Evolutionary conservation across 1,284 basidiomycete genomes (phyloP).

Genomic region (Melampsora americana): DNA sequence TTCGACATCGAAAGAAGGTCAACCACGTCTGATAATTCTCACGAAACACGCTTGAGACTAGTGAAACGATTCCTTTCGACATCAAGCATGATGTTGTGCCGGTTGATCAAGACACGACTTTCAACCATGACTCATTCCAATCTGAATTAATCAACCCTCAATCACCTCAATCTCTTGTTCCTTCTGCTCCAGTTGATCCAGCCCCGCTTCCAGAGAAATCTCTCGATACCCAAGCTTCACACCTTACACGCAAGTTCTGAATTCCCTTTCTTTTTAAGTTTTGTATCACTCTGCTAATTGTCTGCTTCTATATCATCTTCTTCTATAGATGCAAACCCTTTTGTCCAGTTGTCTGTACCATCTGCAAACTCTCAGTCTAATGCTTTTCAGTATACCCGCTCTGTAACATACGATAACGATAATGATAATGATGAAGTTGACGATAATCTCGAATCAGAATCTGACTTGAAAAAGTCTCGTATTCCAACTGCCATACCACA

Average conservation of each 20-base stretch:
- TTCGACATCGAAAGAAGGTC: too few relatives aligned
- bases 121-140: too few relatives aligned
- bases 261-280: not conserved
- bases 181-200: not conserved
- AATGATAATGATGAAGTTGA: conserved; percentile 5
- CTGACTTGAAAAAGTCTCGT: not conserved
- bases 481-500: too few relatives aligned
- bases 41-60: too few relatives aligned
- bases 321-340: not conserved
- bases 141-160: too few relatives aligned
- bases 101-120: too few relatives aligned
- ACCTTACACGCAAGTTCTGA: not conserved
- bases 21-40: too few relatives aligned
- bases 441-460: not conserved
- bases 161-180: not conserved
- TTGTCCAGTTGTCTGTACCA: conserved; percentile 1
- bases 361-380: not conserved
- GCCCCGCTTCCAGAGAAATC: not conserved
- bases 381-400: not conserved
- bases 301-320: not conserved
- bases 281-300: not conserved
- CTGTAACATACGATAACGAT: not conserved
- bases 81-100: too few relatives aligned
- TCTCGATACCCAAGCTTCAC: not conserved
- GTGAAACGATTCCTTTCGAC: too few relatives aligned